phyloP scores from a whole-genome alignment of 768 basidiomycete species.

The Boletus sp. region DNA sequence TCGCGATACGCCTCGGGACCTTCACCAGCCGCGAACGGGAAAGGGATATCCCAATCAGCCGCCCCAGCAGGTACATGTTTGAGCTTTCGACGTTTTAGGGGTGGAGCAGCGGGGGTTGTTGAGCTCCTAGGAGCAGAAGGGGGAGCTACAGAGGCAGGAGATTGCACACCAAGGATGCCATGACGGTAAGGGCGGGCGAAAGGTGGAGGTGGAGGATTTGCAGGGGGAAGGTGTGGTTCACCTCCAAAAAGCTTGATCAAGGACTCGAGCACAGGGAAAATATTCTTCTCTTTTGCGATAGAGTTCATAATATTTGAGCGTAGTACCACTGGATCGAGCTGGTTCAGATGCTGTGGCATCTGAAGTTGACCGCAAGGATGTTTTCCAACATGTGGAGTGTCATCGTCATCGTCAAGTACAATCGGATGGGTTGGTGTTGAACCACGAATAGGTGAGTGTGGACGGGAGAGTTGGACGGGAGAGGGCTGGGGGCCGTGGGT shows the following conservation, averaged over 20 bases:
- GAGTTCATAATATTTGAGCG: slow-evolving; percentile 59
- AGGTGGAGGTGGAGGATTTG: slow-evolving; percentile 4
- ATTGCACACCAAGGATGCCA: slow-evolving; percentile 2
- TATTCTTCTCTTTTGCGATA: slow-evolving; percentile 61
- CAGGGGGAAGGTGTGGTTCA: slow-evolving; percentile 24
- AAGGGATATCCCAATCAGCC: slow-evolving; percentile 80
- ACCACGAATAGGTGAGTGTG: slow-evolving; percentile 43
- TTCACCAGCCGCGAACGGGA: slow-evolving; percentile 69
- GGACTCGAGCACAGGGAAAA: slow-evolving; percentile 62
- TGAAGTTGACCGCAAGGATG: neutral
- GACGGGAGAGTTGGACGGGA: slow-evolving; percentile 36
- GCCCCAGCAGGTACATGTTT: slow-evolving; percentile 76
- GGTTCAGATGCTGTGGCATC: slow-evolving; percentile 18
- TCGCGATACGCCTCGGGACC: slow-evolving; percentile 63
- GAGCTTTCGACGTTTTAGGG: slow-evolving; percentile 61
- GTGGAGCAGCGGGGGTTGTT: slow-evolving; percentile 13
- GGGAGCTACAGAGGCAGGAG: neutral
- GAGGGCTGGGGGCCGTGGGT: slow-evolving; percentile 1
- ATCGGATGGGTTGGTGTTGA: slow-evolving; percentile 64
- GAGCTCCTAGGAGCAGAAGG: neutral
- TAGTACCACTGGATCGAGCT: slow-evolving; percentile 42
- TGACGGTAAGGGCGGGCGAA: slow-evolving; percentile 23
- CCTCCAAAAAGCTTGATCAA: slow-evolving; percentile 55
- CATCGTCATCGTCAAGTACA: slow-evolving; percentile 59
- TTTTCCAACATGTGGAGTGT: slow-evolving; percentile 27